phyloP scores from a whole-genome alignment of 2,329 filamentous ascomycete species.

The Bisporella sp. region DNA sequence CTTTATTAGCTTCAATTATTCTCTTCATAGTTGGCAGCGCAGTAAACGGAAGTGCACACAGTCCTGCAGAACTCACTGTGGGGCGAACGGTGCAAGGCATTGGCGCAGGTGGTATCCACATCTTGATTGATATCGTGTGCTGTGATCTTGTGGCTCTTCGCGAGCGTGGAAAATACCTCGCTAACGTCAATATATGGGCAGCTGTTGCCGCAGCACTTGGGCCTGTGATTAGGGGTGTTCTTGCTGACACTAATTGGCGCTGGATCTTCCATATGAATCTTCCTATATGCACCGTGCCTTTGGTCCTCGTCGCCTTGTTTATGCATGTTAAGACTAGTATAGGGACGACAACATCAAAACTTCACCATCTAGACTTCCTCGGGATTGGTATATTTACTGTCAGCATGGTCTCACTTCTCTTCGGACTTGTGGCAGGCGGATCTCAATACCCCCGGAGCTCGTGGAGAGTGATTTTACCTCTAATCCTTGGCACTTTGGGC shows the following conservation, averaged over 20 bases:
- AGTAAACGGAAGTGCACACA: too few species aligned
- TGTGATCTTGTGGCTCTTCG: too few species aligned
- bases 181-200: too few species aligned
- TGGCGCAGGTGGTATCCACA: too few species aligned
- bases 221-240: conserved; percentile 1
- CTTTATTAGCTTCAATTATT: too few species aligned
- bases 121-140: too few species aligned
- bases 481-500: background rate
- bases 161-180: too few species aligned
- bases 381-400: conserved; percentile 25
- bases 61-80: too few species aligned
- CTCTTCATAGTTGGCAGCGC: too few species aligned
- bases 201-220: background rate
- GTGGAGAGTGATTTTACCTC: conserved; percentile 20
- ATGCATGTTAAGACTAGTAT: conserved; percentile 10
- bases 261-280: conserved; percentile 44
- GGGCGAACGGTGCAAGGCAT: too few species aligned
- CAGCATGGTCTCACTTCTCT: background rate
- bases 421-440: conserved; percentile 27
- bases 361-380: conserved; percentile 37
- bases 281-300: conserved; percentile 22
- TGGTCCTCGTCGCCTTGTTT: conserved; percentile 6
- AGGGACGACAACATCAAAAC: conserved; percentile 32
- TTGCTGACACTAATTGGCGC: conserved; percentile 30
- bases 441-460: conserved; percentile 52